Evolutionary conservation across 2,329 filamentous ascomycete genomes (phyloP).

Genomic region (Monosporascus ibericus): DNA sequence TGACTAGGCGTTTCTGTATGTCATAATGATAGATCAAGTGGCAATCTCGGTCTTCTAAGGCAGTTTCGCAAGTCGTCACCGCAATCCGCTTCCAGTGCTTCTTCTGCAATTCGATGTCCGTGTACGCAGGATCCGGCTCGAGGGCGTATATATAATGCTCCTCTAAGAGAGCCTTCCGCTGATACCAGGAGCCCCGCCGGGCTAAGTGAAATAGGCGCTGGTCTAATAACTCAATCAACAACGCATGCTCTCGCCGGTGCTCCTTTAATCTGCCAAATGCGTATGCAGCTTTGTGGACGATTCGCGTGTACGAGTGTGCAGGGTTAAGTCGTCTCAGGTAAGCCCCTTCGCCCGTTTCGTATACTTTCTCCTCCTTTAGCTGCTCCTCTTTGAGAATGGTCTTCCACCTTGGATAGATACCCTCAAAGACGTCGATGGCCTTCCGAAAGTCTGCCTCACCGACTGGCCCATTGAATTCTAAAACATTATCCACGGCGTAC

Average conservation of each 20-base stretch:
- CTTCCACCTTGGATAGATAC: constrained; percentile 77
- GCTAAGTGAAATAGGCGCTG: constrained; percentile 83
- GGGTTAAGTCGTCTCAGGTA: constrained; percentile 88
- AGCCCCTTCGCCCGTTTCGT: constrained; percentile 76
- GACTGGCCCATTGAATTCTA: constrained; percentile 72
- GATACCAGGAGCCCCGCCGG: constrained; percentile 87
- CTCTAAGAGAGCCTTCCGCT: constrained; percentile 87
- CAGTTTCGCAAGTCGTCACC: constrained; percentile 74
- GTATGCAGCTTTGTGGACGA: constrained; percentile 80
- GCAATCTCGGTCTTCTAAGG: constrained; percentile 80
- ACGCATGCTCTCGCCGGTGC: constrained; percentile 66
- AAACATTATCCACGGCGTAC: constrained; percentile 70
- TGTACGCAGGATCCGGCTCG: constrained; percentile 33
- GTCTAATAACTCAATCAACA: constrained; percentile 67
- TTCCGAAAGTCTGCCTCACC: constrained; percentile 58
- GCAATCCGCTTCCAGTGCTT: constrained; percentile 78
- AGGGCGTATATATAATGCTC: constrained; percentile 85
- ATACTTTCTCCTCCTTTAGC: constrained; percentile 68
- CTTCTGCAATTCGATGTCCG: constrained; percentile 52
- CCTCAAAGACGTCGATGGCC: constrained; percentile 66
- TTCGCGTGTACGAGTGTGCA: constrained; percentile 87
- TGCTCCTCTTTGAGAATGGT: constrained; percentile 66
- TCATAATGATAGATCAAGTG: constrained; percentile 94
- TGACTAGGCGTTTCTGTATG: constrained; percentile 85
- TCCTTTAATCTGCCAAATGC: constrained; percentile 78